Base-by-base conservation (phyloP, 768 basidiomycete genomes). In the Dentipellis fragilis region DNA sequence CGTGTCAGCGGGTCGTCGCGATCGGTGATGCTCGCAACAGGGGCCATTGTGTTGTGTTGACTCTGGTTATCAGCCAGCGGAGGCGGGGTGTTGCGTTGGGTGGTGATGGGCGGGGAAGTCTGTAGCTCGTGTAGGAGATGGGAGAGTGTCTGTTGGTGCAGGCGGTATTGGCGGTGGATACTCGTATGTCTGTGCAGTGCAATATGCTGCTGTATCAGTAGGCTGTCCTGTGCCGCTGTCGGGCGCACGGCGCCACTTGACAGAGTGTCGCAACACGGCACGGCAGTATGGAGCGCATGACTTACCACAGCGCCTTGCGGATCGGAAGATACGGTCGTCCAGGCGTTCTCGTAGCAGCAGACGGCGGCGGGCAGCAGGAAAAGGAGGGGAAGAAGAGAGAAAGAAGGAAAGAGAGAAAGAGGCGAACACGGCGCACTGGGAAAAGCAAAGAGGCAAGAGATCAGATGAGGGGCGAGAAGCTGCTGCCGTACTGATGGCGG, bases 1-100 rank as follows among this genome's bases (percentile, higher is more conserved):
- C 72, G 66, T 23, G 75, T 73, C 17, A 88, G 72, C 0, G 86
- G 86, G 69, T 87, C 85, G 23, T 73, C 62, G 42, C n/a, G 42
- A 16, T 19, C 19, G 42, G 42, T 19, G 29, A 29, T 29, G 29
- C 29, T 29, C 19, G 42, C 42, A 9, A 45, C 42, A 19, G 42
- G 42, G 19, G 42, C 42, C 42, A 45, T 45, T 17, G 42, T 45
- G 42, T 19, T 9, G 2, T n/a, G n/a, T n/a, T n/a, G n/a, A n/a
- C n/a, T n/a, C n/a, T n/a, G n/a, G n/a, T 17, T 45, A 29, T 29
- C 29, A 6, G 42, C n/a, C 10, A 4, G 16, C n/a, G 42, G 19
- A 16, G 16, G 14, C 12, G n/a, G 19, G 14, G n/a, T 17, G 39
- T 12, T 19, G 14, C 16, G 12, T 6, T 42, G 16, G 40, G 11